Evolutionary conservation across 2,329 filamentous ascomycete genomes (phyloP).

Genomic region (Penicillium sp.): DNA sequence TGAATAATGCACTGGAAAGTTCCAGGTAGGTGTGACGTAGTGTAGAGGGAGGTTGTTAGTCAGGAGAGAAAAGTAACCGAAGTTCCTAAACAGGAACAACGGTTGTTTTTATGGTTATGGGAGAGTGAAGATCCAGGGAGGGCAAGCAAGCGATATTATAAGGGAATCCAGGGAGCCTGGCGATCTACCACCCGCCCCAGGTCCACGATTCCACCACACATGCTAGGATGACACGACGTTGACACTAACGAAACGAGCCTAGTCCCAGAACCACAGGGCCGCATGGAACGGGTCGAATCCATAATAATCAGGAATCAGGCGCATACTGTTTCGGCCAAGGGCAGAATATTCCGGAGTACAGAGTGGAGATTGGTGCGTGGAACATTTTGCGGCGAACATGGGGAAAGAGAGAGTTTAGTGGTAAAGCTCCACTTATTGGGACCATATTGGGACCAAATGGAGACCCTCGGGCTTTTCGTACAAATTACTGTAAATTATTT

Average conservation of each 20-base stretch:
- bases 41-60: background rate
- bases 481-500: background rate
- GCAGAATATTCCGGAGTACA: conserved; percentile 24
- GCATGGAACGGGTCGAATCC: conserved; percentile 14
- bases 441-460: conserved; percentile 5
- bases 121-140: conserved; percentile 10
- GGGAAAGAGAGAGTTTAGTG: conserved; percentile 14
- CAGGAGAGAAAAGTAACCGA: background rate
- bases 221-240: conserved; percentile 42
- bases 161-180: conserved; percentile 29
- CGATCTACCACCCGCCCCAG: conserved; percentile 38
- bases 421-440: conserved; percentile 4
- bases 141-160: conserved; percentile 16
- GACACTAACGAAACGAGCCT: conserved; percentile 36
- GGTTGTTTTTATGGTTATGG: background rate
- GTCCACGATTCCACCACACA: conserved; percentile 37
- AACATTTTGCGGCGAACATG: conserved; percentile 25
- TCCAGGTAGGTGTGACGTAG: background rate
- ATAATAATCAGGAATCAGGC: conserved; percentile 24
- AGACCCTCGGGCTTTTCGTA: conserved; percentile 11
- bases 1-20: background rate
- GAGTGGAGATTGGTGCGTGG: conserved; percentile 12
- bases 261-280: conserved; percentile 18
- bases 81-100: background rate
- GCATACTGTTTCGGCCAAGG: conserved; percentile 21